These are phyloP conservation scores for Astragalus membranaceus DNA, from an alignment of 306 rosid genomes.

Conservation along the genomic window DNA sequence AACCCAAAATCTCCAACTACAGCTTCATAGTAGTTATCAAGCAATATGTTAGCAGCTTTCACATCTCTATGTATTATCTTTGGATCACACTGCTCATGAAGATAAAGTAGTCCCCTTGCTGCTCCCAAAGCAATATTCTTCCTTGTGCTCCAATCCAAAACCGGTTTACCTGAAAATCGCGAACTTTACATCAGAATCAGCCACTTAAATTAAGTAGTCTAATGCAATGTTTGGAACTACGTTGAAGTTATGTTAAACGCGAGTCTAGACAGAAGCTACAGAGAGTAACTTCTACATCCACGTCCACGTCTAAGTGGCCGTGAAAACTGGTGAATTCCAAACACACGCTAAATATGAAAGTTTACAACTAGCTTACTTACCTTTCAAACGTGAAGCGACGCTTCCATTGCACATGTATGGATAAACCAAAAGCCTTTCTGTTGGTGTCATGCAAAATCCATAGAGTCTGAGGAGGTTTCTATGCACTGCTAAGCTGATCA, in stretches of 20 bases:
- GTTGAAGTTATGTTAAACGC: too few species aligned
- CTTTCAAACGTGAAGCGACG: conserved; percentile 45
- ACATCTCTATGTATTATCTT: conserved; percentile 47
- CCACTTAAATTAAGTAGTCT: background rate
- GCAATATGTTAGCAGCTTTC: conserved; percentile 45
- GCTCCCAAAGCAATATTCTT: conserved; percentile 47
- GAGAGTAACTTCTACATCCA: too few species aligned
- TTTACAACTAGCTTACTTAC: conserved; percentile 26
- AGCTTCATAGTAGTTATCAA: conserved; percentile 46
- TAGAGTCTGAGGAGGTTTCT: conserved; percentile 42
- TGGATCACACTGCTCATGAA: conserved; percentile 50
- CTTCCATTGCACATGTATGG: conserved; percentile 52
- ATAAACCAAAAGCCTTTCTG: conserved; percentile 43
- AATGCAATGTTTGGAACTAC: too few species aligned
- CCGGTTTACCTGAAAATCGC: conserved; percentile 34
- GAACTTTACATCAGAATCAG: background rate
- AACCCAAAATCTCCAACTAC: conserved; percentile 48
- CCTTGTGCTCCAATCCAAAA: conserved; percentile 44
- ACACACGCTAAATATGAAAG: background rate
- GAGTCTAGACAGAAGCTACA: too few species aligned
- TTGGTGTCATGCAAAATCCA: conserved; percentile 42
- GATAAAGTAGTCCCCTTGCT: conserved; percentile 39
- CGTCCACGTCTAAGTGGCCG: too few species aligned
- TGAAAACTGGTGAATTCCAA: too few species aligned
- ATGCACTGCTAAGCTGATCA: conserved; percentile 48